Evolutionary conservation across 1,284 basidiomycete genomes (phyloP).

Genomic region (Mycena sp.): DNA sequence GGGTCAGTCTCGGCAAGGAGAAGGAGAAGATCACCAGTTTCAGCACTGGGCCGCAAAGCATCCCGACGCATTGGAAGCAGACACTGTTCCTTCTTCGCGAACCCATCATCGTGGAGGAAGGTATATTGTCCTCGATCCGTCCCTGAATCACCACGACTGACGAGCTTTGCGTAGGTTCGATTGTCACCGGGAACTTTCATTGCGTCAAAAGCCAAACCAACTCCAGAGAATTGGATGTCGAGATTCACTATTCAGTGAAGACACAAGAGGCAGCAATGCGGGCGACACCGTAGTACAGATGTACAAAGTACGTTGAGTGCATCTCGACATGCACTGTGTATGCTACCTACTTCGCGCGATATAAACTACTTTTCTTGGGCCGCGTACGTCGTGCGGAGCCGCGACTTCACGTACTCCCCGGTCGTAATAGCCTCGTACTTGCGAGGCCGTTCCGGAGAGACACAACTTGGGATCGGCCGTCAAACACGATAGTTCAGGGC

Average conservation of each 20-base stretch:
- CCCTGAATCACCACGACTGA: background rate
- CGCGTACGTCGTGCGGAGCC: constrained; percentile 64
- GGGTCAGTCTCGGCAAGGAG: constrained; percentile 53
- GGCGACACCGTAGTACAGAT: constrained; percentile 70
- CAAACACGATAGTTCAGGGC: background rate
- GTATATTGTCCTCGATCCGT: constrained; percentile 50
- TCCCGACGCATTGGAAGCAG: constrained; percentile 99
- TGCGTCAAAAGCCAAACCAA: constrained; percentile 87
- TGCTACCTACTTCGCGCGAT: too few species aligned
- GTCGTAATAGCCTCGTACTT: constrained; percentile 71
- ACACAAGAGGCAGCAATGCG: constrained; percentile 41
- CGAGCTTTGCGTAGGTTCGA: constrained; percentile 61
- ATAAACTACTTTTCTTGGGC: too few species aligned
- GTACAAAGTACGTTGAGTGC: constrained; percentile 71
- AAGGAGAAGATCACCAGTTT: constrained; percentile 69
- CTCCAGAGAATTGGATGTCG: constrained; percentile 89
- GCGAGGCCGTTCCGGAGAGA: constrained; percentile 65
- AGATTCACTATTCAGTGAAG: constrained; percentile 85
- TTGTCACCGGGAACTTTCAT: constrained; percentile 84
- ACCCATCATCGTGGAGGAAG: constrained; percentile 78
- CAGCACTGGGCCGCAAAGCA: constrained; percentile 89
- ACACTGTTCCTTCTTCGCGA: constrained; percentile 89
- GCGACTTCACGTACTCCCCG: constrained; percentile 70
- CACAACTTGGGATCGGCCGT: constrained; percentile 71
- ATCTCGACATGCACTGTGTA: too few species aligned